Evolutionary conservation across 306 rosid species (phyloP).

Genomic region (Malus asiatica): DNA sequence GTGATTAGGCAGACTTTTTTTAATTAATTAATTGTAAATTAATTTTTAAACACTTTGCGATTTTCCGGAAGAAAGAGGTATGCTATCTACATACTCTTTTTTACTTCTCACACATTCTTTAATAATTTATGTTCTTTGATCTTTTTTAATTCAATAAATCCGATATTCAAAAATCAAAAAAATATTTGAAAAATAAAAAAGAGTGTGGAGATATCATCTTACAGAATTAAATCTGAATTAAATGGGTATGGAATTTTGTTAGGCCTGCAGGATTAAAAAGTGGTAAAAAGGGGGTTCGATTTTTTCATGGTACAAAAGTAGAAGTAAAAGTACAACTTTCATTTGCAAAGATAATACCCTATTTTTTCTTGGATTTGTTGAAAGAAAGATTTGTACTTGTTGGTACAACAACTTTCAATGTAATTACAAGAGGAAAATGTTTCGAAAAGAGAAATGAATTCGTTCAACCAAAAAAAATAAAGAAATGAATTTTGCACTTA

Average conservation of each 20-base stretch:
- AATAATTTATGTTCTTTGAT: accelerated
- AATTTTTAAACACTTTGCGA: no score
- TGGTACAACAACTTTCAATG: neutral
- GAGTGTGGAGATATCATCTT: accelerated
- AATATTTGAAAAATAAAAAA: no score
- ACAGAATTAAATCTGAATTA: no score
- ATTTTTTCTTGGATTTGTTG: neutral
- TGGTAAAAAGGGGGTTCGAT: neutral
- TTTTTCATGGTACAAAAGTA: no score
- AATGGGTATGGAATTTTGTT: neutral
- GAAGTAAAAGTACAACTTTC: no score
- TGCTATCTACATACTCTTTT: accelerated
- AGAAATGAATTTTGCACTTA: no score
- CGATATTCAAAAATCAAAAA: no score
- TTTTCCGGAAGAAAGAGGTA: no score
- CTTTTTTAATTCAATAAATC: accelerated
- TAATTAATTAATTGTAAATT: no score
- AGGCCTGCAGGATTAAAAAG: neutral
- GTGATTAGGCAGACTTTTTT: neutral
- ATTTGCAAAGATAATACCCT: neutral
- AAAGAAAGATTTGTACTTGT: neutral
- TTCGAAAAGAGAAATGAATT: no score
- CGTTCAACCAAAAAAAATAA: no score
- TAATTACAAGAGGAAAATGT: no score
- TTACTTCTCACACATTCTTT: accelerated